Conservation (phyloP, 768 basidiomycete genomes). For the Lactarius quietus region DNA sequence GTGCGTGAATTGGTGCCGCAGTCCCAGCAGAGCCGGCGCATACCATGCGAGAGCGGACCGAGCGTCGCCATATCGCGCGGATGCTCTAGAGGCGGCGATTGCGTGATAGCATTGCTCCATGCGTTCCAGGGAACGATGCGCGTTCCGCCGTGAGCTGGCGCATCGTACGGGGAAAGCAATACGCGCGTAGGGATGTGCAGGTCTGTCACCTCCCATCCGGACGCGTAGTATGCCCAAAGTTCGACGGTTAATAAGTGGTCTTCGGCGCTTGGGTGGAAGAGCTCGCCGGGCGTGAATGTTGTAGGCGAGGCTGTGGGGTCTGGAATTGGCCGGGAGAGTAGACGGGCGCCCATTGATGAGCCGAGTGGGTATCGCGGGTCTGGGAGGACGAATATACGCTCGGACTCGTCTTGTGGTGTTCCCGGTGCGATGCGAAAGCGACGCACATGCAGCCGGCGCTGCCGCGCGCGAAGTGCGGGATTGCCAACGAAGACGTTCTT, state of each 20-base stretch:
- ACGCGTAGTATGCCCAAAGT: conserved; percentile 1
- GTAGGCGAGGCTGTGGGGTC: neutral
- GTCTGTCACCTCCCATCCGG: conserved; percentile 7
- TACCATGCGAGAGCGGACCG: neutral
- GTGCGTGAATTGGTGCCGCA: neutral
- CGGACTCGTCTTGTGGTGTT: neutral
- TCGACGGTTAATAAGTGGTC: neutral
- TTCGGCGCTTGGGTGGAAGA: neutral
- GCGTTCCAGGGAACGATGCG: neutral
- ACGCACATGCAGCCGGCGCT: conserved; percentile 5
- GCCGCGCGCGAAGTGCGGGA: neutral
- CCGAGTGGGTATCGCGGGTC: neutral
- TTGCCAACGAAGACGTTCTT: neutral
- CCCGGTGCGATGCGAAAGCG: neutral
- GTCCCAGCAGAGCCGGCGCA: conserved; percentile 3
- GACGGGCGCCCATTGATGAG: conserved; percentile 1
- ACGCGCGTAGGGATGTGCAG: conserved; percentile 5
- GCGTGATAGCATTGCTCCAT: neutral
- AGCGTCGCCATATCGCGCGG: conserved; percentile 2
- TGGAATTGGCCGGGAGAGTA: neutral
- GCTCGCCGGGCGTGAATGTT: neutral
- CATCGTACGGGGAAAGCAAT: neutral
- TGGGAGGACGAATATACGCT: neutral
- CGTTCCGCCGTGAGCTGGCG: too few relatives aligned
- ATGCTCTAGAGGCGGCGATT: neutral